Base-by-base conservation (phyloP, 164 flowering plant species). In the Taxillus chinensis region DNA sequence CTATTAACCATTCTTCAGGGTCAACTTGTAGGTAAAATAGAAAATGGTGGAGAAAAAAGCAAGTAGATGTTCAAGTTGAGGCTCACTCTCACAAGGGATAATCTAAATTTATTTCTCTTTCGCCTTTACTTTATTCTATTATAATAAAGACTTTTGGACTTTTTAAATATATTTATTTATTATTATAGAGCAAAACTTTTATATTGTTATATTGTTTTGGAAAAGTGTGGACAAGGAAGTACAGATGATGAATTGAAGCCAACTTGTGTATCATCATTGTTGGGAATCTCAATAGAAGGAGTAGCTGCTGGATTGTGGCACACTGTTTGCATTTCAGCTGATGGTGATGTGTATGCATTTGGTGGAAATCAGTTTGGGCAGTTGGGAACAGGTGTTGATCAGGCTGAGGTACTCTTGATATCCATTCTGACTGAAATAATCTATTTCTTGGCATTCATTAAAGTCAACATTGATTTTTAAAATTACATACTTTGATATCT, bases 331-430 rank as follows among this genome's bases (percentile, higher is more conserved):
- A 67, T 86, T 66, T 91, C 99, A 49, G 75, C 78, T 60, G 93
- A 83, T 70, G 97, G 99, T 39, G 91, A 83, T 70, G 92, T 89
- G 27, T 89, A 95, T 72, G 69, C 96, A 41, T 95, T 91, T 79
- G 99, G 97, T 4, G 99, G 99, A 39, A 95, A 95, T 74, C 99
- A 95, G 69, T 95, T 95, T 79, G 99, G 99, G 64, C 99, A 95
- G 74, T 73, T 95, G 68, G 99, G 99, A 68, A 91, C 97, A 60
- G 99, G 97, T 52, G 65, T 75, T 60, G 97, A 91, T 71, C 95
- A 87, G 73, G 96, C 96, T 42, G 99, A 95, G 97, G 99, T 77
- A 69, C n/a, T 5, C 3, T 41, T 6, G 15, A 45, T 49, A 39
- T 43, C 46, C 10, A 43, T 9, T 9, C 10, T 43, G 0, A 43